phyloP scores from a whole-genome alignment of 2,329 filamentous ascomycete genomes.

The Colletotrichum gloeosporioides region DNA sequence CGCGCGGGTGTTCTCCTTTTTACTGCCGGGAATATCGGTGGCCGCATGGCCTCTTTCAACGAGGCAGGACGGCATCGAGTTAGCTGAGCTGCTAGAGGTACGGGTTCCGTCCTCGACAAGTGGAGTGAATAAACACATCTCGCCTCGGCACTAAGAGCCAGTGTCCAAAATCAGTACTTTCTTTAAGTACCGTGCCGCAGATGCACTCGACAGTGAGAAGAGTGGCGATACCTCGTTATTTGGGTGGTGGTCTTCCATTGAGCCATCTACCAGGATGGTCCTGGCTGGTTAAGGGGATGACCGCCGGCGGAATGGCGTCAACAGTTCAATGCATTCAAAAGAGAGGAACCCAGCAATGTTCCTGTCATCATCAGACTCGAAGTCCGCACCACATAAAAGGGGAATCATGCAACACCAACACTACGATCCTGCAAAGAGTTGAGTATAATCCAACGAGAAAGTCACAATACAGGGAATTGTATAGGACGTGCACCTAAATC shows the following conservation, averaged over 20 bases:
- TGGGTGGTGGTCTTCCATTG: neutral
- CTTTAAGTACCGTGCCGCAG: neutral
- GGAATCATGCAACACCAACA: neutral
- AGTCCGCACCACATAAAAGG: neutral
- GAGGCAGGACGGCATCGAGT: neutral
- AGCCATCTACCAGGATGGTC: neutral
- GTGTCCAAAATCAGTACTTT: neutral
- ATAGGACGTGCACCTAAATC: neutral
- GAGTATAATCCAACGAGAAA: neutral
- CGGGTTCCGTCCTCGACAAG: neutral
- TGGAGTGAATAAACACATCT: neutral
- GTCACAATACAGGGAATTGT: neutral
- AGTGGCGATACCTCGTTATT: neutral
- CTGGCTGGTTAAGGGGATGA: neutral
- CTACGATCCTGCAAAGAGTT: neutral
- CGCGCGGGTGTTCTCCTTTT: no score
- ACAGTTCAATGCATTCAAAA: neutral
- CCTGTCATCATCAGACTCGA: neutral
- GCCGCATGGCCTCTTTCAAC: no score
- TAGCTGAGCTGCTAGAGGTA: neutral
- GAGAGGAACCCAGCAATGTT: neutral
- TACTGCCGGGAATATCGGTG: no score
- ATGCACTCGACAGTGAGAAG: neutral
- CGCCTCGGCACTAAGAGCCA: neutral
- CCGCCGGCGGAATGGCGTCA: neutral